Percentiles rank a stretch among this genome's conserved stretches.
phyloP scores from a whole-genome alignment of 768 basidiomycete species.

The Leucocoprinus birnbaumii region DNA sequence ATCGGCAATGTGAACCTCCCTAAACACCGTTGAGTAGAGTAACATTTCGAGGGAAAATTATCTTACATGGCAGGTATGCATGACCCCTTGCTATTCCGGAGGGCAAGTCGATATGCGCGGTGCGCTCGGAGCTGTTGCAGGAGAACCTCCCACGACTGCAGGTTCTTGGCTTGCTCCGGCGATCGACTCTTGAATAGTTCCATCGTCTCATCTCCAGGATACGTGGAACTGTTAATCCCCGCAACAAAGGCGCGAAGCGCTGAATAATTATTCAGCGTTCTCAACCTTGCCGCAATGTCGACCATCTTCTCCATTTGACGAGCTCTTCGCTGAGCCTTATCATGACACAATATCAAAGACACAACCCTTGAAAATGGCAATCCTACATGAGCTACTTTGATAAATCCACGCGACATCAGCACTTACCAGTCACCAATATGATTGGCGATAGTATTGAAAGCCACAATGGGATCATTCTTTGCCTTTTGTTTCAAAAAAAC shows the following conservation, averaged over 20 bases:
- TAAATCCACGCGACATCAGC: background rate
- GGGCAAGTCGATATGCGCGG: slow-evolving; percentile 86
- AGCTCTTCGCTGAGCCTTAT: slow-evolving; percentile 70
- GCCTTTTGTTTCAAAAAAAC: slow-evolving; percentile 69
- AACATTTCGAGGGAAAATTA: background rate
- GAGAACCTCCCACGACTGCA: slow-evolving; percentile 82
- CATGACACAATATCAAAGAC: slow-evolving; percentile 86
- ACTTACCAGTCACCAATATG: slow-evolving; percentile 81
- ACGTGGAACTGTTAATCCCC: slow-evolving; percentile 83
- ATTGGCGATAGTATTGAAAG: slow-evolving; percentile 76
- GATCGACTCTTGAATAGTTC: slow-evolving; percentile 65
- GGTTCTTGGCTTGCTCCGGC: slow-evolving; percentile 70
- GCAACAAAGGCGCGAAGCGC: slow-evolving; percentile 91
- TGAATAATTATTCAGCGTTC: slow-evolving; percentile 88
- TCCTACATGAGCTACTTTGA: background rate
- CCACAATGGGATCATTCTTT: slow-evolving; percentile 68
- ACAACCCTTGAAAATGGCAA: slow-evolving; percentile 67
- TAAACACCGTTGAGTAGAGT: slow-evolving; percentile 27
- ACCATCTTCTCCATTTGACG: slow-evolving; percentile 88
- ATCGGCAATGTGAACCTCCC: slow-evolving; percentile 90
- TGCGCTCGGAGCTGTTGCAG: slow-evolving; percentile 81
- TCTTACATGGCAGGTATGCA: slow-evolving; percentile 84
- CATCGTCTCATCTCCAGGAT: slow-evolving; percentile 75
- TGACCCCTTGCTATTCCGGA: slow-evolving; percentile 80
- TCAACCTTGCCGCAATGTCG: slow-evolving; percentile 76